A percentile compares a stretch with the other conserved stretches of the same genome.
phyloP scores from a whole-genome alignment of 176 grass and related monocot species.

The Puccinellia tenuiflora region DNA sequence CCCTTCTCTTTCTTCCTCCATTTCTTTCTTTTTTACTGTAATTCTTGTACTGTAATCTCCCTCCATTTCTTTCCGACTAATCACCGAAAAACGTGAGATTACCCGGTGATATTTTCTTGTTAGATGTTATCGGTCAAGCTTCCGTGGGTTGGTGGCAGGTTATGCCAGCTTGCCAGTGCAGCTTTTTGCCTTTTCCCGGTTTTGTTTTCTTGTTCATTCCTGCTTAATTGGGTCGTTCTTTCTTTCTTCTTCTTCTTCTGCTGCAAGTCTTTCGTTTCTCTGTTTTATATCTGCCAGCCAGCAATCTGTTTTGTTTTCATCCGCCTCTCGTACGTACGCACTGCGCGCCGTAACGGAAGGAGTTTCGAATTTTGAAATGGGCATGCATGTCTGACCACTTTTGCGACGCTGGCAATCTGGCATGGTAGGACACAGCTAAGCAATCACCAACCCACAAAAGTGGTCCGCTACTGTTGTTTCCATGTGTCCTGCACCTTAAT shows the following conservation, averaged over 20 bases:
- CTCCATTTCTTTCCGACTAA: not conserved
- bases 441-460: not conserved
- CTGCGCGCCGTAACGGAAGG: not conserved
- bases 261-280: not conserved
- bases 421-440: not conserved
- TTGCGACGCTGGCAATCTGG: not conserved
- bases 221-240: not conserved
- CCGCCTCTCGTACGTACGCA: not conserved
- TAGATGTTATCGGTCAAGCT: not conserved
- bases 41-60: not conserved
- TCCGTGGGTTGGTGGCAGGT: not conserved
- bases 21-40: not conserved
- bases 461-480: not conserved
- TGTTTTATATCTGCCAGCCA: not conserved
- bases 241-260: constrained; percentile 16
- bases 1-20: not conserved
- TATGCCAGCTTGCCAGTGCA: not conserved
- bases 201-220: constrained; percentile 11
- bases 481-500: not conserved
- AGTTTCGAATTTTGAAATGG: constrained; percentile 16
- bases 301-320: not conserved
- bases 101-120: not conserved
- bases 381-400: not conserved
- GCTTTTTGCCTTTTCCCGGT: constrained; percentile 1
- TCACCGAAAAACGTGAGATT: not conserved